Percentiles rank a stretch among this genome's conserved stretches.
Evolutionary conservation across 768 basidiomycete species (phyloP).

Genomic region (Strobilomyces dryophilus): DNA sequence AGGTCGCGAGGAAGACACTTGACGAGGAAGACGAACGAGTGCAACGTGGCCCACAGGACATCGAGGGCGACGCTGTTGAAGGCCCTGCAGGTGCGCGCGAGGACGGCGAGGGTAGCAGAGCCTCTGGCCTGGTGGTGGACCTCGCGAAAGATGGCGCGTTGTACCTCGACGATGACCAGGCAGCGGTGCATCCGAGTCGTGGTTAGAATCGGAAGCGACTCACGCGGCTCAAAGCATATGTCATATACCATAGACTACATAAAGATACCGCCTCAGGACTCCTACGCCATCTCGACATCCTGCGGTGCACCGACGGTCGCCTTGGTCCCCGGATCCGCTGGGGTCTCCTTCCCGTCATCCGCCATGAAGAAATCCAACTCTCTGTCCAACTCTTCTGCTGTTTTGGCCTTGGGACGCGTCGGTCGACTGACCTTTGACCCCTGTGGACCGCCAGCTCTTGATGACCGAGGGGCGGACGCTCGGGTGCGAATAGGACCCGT

Average conservation of each 20-base stretch:
- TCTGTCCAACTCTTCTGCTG: slow-evolving; percentile 79
- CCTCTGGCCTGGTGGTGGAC: slow-evolving; percentile 6
- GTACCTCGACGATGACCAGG: slow-evolving; percentile 26
- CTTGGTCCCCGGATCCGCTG: slow-evolving; percentile 18
- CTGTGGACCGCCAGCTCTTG: slow-evolving; percentile 8
- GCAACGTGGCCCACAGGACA: slow-evolving; percentile 19
- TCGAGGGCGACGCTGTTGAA: slow-evolving; percentile 24
- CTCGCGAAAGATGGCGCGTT: slow-evolving; percentile 19
- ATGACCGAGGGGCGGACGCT: slow-evolving; percentile 25
- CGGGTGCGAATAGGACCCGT: slow-evolving; percentile 44
- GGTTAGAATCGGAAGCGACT: background rate
- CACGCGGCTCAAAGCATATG: background rate
- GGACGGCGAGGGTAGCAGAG: slow-evolving; percentile 10
- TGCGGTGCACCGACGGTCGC: slow-evolving; percentile 19
- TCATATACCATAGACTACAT: slow-evolving; percentile 15
- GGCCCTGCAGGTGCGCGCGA: slow-evolving; percentile 25
- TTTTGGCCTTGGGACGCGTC: slow-evolving; percentile 53
- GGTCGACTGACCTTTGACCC: slow-evolving; percentile 30
- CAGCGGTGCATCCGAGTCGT: slow-evolving; percentile 21
- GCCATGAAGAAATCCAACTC: slow-evolving; percentile 88
- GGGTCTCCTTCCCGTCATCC: slow-evolving; percentile 36
- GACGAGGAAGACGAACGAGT: slow-evolving; percentile 21
- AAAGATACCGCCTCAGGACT: slow-evolving; percentile 10
- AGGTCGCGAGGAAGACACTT: slow-evolving; percentile 27
- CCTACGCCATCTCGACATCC: slow-evolving; percentile 54